Evolutionary conservation across 108 stramenopile species (phyloP).

Genomic region (Schizochytrium sp.): DNA sequence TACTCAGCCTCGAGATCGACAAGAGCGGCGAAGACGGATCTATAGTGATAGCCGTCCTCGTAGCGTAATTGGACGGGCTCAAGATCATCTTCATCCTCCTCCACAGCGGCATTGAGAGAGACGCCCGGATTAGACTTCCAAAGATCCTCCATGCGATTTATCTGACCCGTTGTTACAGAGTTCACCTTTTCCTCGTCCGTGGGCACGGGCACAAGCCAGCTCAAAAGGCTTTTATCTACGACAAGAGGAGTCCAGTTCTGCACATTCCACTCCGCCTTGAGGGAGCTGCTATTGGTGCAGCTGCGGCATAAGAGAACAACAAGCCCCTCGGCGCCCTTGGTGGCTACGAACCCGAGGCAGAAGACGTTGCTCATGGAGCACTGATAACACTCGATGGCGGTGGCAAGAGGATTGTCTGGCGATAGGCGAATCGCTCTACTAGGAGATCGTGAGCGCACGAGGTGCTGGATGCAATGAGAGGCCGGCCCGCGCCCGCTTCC

Average conservation of each 20-base stretch:
- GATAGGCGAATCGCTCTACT: neutral
- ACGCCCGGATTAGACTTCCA: slow-evolving; percentile 88
- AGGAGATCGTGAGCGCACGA: slow-evolving; percentile 43
- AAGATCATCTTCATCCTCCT: slow-evolving; percentile 66
- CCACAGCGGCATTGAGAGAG: slow-evolving; percentile 62
- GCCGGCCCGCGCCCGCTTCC: slow-evolving; percentile 64
- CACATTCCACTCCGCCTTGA: slow-evolving; percentile 83
- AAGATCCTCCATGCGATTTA: slow-evolving; percentile 81
- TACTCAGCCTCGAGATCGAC: slow-evolving; percentile 97
- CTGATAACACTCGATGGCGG: slow-evolving; percentile 94
- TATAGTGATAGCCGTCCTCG: slow-evolving; percentile 96
- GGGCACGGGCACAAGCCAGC: slow-evolving; percentile 75
- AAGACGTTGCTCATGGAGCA: slow-evolving; percentile 88
- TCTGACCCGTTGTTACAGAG: slow-evolving; percentile 67
- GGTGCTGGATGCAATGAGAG: slow-evolving; percentile 87
- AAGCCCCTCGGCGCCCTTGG: slow-evolving; percentile 56
- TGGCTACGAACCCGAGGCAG: slow-evolving; percentile 93
- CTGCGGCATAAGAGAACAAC: slow-evolving; percentile 92
- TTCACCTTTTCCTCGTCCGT: neutral
- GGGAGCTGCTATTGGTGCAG: slow-evolving; percentile 79
- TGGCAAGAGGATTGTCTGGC: slow-evolving; percentile 66
- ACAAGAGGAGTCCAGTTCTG: slow-evolving; percentile 89
- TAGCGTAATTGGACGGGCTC: slow-evolving; percentile 71
- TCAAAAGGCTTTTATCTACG: slow-evolving; percentile 79
- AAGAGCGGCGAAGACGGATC: slow-evolving; percentile 87